Conservation (phyloP, 306 rosid genomes). For the Quercus wislizeni region DNA sequence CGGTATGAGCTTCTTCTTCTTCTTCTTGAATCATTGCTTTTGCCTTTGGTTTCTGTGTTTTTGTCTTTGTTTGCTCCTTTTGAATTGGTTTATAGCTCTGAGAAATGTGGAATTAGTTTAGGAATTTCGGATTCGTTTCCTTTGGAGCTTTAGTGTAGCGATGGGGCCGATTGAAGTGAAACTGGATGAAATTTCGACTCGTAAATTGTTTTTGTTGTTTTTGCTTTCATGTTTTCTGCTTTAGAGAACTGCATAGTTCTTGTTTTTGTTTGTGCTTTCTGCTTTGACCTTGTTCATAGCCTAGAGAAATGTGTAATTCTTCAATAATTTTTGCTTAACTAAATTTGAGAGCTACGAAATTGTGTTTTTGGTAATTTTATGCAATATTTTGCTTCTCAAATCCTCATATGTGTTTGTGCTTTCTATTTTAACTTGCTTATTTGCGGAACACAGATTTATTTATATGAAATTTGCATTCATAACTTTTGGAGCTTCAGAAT, state of each 20-base stretch:
- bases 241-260: neutral
- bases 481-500: neutral
- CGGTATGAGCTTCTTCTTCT: slow-evolving; percentile 28
- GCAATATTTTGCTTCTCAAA: neutral
- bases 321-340: neutral
- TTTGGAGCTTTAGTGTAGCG: neutral
- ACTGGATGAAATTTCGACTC: neutral
- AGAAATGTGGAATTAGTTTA: neutral
- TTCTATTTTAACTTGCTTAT: slow-evolving; percentile 11
- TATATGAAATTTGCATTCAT: no score
- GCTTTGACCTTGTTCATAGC: neutral
- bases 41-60: neutral
- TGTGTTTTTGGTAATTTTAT: neutral
- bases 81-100: neutral
- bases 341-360: neutral
- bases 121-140: slow-evolving; percentile 4
- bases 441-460: neutral
- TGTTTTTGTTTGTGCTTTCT: neutral
- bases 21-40: neutral
- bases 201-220: neutral
- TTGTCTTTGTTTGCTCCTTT: neutral
- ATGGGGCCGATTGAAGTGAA: slow-evolving; percentile 2
- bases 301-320: neutral
- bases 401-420: neutral
- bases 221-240: neutral